A percentile compares a stretch with the other conserved stretches of the same genome.
Evolutionary conservation across 768 basidiomycete genomes (phyloP).

Genomic region (Russula dissimulans): DNA sequence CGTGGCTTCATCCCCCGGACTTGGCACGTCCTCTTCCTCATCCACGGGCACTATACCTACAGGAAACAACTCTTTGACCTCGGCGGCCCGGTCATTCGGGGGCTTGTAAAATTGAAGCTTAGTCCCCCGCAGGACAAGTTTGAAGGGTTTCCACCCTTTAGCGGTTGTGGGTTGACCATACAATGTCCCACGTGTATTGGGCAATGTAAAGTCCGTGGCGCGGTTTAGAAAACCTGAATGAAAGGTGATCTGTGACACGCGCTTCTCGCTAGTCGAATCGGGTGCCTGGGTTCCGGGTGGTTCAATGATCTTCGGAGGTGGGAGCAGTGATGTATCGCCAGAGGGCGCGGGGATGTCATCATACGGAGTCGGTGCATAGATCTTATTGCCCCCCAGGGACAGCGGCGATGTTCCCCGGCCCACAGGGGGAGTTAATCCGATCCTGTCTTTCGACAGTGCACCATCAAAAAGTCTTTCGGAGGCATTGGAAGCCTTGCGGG

Average conservation of each 20-base stretch:
- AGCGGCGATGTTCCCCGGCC: constrained; percentile 27
- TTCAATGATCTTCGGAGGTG: constrained; percentile 40
- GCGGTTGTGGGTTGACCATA: constrained; percentile 20
- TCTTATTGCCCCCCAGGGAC: constrained; percentile 21
- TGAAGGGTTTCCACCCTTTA: constrained; percentile 84
- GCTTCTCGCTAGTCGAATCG: constrained; percentile 32
- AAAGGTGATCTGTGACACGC: constrained; percentile 72
- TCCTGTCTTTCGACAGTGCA: background rate
- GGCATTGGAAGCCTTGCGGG: constrained; percentile 37
- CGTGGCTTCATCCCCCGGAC: constrained; percentile 22
- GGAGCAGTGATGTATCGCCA: constrained; percentile 34
- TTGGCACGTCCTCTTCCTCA: constrained; percentile 39
- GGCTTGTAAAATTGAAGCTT: constrained; percentile 86
- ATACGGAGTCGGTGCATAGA: constrained; percentile 17
- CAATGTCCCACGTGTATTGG: constrained; percentile 25
- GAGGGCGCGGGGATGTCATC: constrained; percentile 14
- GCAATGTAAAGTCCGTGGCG: constrained; percentile 38
- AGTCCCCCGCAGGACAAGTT: constrained; percentile 73
- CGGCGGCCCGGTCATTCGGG: constrained; percentile 54
- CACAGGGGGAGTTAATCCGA: background rate
- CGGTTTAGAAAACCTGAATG: constrained; percentile 72
- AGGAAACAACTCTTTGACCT: constrained; percentile 69
- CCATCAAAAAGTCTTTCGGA: constrained; percentile 12
- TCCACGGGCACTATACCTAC: constrained; percentile 46
- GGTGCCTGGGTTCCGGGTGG: constrained; percentile 27